Conservation (phyloP, 2,329 filamentous ascomycete species). For the Parastagonospora nodorum region DNA sequence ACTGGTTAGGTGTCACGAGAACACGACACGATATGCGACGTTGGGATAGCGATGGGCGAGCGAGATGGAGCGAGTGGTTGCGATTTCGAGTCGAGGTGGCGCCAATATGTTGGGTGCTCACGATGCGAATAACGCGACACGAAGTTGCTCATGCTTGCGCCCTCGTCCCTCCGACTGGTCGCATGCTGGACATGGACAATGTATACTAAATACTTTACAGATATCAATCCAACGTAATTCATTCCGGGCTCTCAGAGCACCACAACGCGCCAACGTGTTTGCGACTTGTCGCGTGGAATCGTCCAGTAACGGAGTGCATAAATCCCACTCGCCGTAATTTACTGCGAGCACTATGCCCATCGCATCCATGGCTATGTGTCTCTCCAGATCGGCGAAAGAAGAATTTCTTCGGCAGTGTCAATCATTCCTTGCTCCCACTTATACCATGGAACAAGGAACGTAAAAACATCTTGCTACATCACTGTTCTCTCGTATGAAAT, state of each 20-base stretch:
- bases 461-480: constrained; percentile 47
- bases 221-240: too few relatives aligned
- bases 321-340: constrained; percentile 25
- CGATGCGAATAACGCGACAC: neutral
- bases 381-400: constrained; percentile 47
- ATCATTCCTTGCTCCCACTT: constrained; percentile 42
- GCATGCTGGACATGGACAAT: too few relatives aligned
- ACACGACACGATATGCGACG: neutral
- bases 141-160: neutral
- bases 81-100: neutral
- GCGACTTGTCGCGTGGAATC: too few relatives aligned
- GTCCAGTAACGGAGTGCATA: neutral
- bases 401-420: constrained; percentile 37
- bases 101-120: neutral
- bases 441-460: constrained; percentile 36
- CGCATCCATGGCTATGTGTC: constrained; percentile 30
- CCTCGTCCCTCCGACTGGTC: too few relatives aligned
- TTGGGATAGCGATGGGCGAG: neutral
- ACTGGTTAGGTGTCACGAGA: constrained; percentile 59
- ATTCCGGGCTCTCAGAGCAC: too few relatives aligned
- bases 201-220: too few relatives aligned
- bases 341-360: constrained; percentile 32
- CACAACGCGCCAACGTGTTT: too few relatives aligned
- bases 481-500: neutral
- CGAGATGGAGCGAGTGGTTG: neutral